Evolutionary conservation across 1,139 yeast genomes (phyloP), one percentile per base, ranked within the genome.

Genomic region (Pichia sp.): DNA sequence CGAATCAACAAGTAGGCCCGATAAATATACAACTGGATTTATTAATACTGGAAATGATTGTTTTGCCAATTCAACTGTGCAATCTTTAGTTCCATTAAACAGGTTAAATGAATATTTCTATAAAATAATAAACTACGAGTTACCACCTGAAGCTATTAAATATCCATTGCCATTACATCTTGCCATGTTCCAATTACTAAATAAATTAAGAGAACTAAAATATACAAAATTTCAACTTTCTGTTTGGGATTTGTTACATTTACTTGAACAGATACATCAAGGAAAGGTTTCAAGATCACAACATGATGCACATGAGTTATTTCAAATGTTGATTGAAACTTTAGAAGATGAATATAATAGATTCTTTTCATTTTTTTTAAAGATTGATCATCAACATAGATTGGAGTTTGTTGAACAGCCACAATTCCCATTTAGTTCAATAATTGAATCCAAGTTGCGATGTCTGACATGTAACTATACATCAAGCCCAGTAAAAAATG

Each of bases 241-340:
- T 0, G 92, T 88, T 0, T 84, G 95, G 92, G 82, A 87, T 1
- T 76, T 88, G 49, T 68, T 90, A 29, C 83, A 77, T 48, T 81
- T 79, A 10, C 67, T 90, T 49, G 97, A 90, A 61, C 66, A 66
- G n/a, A 82, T 86, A n/a, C 86, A 83, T 67, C 76, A 81, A 51
- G 83, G 90, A 6, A 80, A 79, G 56, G 83, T 92, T 34, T 83
- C 95, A 2, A 70, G 89, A 34, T 78, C 79, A 40, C 98, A 92
- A 66, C 96, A 90, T 59, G 97, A 90, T 68, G 96, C 97, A 0
- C 97, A 92, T 58, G 98, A 92, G 61, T 73, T 92, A 53, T 76
- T 92, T 34, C 95, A 87, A 61, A 66, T 87, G 48, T 74, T 90
- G 36, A 70, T 89, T 42, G 96, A 90, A 60, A 83, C 94, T 0